Evolutionary conservation across 2,329 filamentous ascomycete genomes (phyloP), one percentile per base, ranked within the genome.

Genomic region (Claviceps africana): DNA sequence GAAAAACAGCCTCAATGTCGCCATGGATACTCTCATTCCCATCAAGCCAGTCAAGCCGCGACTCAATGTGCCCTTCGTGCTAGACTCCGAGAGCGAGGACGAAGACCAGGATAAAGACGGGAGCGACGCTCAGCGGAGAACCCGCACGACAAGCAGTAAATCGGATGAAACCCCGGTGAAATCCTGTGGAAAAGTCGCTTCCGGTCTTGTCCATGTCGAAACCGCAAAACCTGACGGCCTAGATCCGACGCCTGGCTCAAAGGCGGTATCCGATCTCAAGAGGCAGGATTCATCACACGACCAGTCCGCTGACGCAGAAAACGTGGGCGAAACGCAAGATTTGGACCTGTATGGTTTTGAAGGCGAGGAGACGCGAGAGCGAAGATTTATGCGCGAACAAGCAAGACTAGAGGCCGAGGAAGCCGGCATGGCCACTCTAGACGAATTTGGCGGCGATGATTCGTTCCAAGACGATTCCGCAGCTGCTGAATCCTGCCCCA

Each of bases 331-430:
- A 45, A 59, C 83, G 59, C 81, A 86, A 59, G 78, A 82, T 19
- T 78, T 82, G 56, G 69, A 73, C 31, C 64, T 73, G 35, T 70
- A 73, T 46, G 64, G 67, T 1, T 70, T 74, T 37, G 76, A 76
- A 59, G 83, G 83, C 40, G 81, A 86, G 60, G 83, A 86, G 62
- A 77, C 76, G 56, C 70, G 80, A 47, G 81, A 82, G 60, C 78
- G 79, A 67, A 73, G 77, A 47, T 90, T 80, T 66, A 87, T 90
- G 82, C 79, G 83, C 60, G 84, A 88, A 62, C 87, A 93, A 64
- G 80, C 80, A 44, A 75, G 78, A 11, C 70, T 84, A 3, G 81
- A 85, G 57, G 77, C 76, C 3, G 75, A 81, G 57, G 79, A 80
- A 54, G 69, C 72, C 10, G 73, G 71, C 8, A 64, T 67, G 3